These are phyloP conservation scores for Penicillium verrucosum DNA, from an alignment of 2,329 filamentous ascomycete genomes.

Conservation along the genomic window DNA sequence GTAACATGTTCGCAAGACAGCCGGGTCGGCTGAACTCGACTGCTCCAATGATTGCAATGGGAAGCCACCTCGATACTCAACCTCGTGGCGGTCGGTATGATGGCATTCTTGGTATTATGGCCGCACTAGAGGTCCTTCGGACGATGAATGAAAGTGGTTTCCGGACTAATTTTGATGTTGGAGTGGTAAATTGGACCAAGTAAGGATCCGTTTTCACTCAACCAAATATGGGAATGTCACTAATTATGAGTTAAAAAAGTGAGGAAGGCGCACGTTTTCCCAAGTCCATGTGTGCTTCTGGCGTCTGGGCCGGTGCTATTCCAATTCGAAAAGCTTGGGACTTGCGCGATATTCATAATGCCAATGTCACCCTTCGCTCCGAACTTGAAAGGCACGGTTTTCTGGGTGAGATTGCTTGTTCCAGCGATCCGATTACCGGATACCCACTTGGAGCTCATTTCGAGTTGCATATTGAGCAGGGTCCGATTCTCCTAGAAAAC, in stretches of 20 bases:
- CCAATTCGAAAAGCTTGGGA: conserved; percentile 58
- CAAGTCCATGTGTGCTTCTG: conserved; percentile 67
- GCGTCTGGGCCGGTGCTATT: conserved; percentile 68
- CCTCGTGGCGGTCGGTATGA: conserved; percentile 57
- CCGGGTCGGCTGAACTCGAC: conserved; percentile 16
- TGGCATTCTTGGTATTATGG: conserved; percentile 67
- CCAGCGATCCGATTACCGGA: conserved; percentile 40
- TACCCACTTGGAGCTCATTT: conserved; percentile 71
- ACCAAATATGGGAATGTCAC: not conserved
- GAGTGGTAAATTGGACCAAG: conserved; percentile 59
- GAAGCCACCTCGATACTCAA: conserved; percentile 33
- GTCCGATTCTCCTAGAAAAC: conserved; percentile 63
- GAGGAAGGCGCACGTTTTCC: conserved; percentile 77
- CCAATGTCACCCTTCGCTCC: conserved; percentile 55
- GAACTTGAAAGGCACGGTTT: conserved; percentile 68
- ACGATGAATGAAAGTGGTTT: conserved; percentile 64
- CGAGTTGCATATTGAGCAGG: conserved; percentile 78
- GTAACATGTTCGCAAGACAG: conserved; percentile 32
- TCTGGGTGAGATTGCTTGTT: conserved; percentile 55
- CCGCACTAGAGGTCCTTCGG: conserved; percentile 66
- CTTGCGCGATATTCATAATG: conserved; percentile 56
- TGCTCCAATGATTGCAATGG: conserved; percentile 48
- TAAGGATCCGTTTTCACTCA: conserved; percentile 37
- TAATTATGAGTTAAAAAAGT: conserved; percentile 37
- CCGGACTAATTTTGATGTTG: conserved; percentile 64